Base-by-base conservation (phyloP, 495 filamentous ascomycete species). In the Daldinia loculata region DNA sequence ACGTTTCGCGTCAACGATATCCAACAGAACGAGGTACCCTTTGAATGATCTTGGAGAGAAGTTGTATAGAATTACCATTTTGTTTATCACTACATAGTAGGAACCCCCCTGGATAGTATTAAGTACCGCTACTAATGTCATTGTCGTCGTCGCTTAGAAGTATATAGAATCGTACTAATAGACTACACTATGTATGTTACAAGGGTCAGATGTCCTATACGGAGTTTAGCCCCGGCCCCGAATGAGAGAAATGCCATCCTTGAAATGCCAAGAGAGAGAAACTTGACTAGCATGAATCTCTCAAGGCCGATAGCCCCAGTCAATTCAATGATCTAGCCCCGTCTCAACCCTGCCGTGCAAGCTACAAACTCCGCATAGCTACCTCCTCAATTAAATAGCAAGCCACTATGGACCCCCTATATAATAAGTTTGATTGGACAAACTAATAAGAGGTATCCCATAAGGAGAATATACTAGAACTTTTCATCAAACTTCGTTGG, bases 1-100 rank as follows among this genome's bases (percentile, higher is more conserved):
- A 69, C 26, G 50, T 73, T 73, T 50, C 70, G 70, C 39, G 70
- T 73, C 29, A 73, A 73, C 51, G 70, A 73, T 12, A 69, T 73
- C n/a, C 66, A 73, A 22, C 68, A 70, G 57, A 39, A 61, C 27
- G 68, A 70, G 29, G 68, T 70, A 17, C 56, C n/a, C 34, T 19
- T 66, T 12, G 39, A 29, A 56, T 48, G 34, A 41, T 36, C 6
- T 39, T 29, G 26, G 56, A 14, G 26, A 32, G 14, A 9, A 15
- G 9, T 24, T 30, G 26, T 53, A n/a, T 53, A 53, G 12, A 48
- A 30, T 5, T 30, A 6, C 4, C 24, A 30, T 53, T 53, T 53
- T 24, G 11, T n/a, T 30, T 29, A 17, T 30, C n/a, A 30, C 1
- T 26, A n/a, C n/a, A n/a, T n/a, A 4, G 15, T 7, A 8, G n/a